Evolutionary conservation across 192 early-diverging fungal genomes (phyloP).

Genomic region (Spizellomyces punctatus): DNA sequence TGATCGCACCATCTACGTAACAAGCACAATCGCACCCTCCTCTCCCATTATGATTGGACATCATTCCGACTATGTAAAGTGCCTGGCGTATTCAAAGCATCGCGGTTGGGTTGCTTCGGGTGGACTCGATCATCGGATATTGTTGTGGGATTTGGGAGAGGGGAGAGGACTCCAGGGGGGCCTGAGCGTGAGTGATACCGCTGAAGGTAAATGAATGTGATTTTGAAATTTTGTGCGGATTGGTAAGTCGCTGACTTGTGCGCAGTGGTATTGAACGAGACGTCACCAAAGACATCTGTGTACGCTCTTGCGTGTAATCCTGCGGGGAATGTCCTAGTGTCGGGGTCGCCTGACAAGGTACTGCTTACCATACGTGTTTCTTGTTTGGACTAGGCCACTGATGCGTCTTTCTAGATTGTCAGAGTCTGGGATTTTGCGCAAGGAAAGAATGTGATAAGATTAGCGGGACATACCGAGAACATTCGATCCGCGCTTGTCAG

Average conservation of each 20-base stretch:
- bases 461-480: constrained; percentile 95
- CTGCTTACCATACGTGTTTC: not conserved
- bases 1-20: constrained; percentile 82
- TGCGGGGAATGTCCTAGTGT: constrained; percentile 77
- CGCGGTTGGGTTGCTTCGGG: constrained; percentile 83
- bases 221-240: not conserved
- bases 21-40: constrained; percentile 32
- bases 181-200: constrained; percentile 14
- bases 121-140: constrained; percentile 85
- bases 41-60: constrained; percentile 65
- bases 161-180: constrained; percentile 29
- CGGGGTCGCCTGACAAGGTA: constrained; percentile 90
- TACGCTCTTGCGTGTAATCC: constrained; percentile 86
- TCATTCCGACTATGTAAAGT: constrained; percentile 92
- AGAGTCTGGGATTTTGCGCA: constrained; percentile 88
- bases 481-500: constrained; percentile 86
- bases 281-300: constrained; percentile 69
- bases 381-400: not conserved
- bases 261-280: constrained; percentile 38
- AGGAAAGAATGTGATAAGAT: constrained; percentile 65
- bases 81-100: constrained; percentile 74
- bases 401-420: constrained; percentile 57
- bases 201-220: constrained; percentile 20
- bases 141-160: constrained; percentile 88
- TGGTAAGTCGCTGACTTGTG: not conserved